A percentile compares a stretch with the other conserved stretches of the same genome.
Conservation (phyloP, 192 early-diverging fungal species). For the Glomus cerebriforme region DNA sequence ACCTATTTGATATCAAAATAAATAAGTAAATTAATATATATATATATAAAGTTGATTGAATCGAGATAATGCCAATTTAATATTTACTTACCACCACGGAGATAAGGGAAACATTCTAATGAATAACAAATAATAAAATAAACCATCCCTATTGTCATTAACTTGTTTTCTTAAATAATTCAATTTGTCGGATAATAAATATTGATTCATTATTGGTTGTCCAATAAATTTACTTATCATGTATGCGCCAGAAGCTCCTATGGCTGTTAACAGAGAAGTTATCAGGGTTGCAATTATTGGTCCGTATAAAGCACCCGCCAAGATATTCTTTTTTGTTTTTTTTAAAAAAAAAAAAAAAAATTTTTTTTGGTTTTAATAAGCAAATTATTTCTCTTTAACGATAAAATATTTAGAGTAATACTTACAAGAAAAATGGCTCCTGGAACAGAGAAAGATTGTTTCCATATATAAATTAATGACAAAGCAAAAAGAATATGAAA, state of each 20-base stretch:
- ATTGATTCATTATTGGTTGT: conserved; percentile 42
- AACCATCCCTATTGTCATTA: conserved; percentile 37
- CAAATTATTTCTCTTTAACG: background rate
- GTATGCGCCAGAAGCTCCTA: conserved; percentile 43
- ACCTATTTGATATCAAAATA: conserved; percentile 18
- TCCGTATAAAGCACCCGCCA: conserved; percentile 47
- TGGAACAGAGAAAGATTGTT: conserved; percentile 59
- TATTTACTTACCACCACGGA: conserved; percentile 50
- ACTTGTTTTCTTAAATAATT: conserved; percentile 42
- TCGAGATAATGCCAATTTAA: background rate
- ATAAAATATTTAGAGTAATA: background rate
- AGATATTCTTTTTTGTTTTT: conserved; percentile 37
- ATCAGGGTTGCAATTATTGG: conserved; percentile 41
- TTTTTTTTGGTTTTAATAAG: conserved; percentile 2
- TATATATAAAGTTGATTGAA: background rate
- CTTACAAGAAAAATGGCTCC: conserved; percentile 54
- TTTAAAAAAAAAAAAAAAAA: background rate
- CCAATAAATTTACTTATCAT: conserved; percentile 44
- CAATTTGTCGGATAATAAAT: conserved; percentile 37
- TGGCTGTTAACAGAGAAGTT: conserved; percentile 39
- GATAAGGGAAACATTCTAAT: conserved; percentile 55
- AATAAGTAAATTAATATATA: background rate
- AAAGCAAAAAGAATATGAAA: conserved; percentile 47
- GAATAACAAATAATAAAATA: conserved; percentile 58
- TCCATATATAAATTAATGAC: conserved; percentile 54